Evolutionary conservation across 2,329 filamentous ascomycete species (phyloP).

Genomic region (Gaeumannomyces tritici): DNA sequence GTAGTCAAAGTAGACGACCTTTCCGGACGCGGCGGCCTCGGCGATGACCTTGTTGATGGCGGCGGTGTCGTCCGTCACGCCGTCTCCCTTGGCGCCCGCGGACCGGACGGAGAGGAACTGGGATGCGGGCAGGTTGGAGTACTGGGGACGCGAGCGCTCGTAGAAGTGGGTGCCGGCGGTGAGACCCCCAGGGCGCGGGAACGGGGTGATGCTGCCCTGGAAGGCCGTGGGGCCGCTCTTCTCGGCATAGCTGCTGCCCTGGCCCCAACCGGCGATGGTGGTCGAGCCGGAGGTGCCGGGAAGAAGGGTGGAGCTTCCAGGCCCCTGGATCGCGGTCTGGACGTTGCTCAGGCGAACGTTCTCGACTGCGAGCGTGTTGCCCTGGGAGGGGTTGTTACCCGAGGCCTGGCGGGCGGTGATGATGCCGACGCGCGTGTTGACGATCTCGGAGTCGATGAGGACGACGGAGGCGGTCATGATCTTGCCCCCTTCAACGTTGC

Average conservation of each 20-base stretch:
- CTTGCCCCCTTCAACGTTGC: conserved; percentile 26
- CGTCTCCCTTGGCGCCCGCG: conserved; percentile 63
- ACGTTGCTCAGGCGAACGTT: conserved; percentile 35
- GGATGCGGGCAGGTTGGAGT: conserved; percentile 46
- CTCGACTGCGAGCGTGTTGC: conserved; percentile 36
- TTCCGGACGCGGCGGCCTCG: conserved; percentile 37
- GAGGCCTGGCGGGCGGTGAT: conserved; percentile 42
- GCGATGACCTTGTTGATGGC: conserved; percentile 58
- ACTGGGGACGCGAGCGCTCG: conserved; percentile 69
- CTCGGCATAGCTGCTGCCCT: conserved; percentile 53
- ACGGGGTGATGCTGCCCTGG: conserved; percentile 34
- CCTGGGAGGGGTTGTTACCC: conserved; percentile 24
- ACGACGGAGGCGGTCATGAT: conserved; percentile 65
- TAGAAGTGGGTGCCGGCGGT: conserved; percentile 49
- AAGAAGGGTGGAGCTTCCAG: conserved; percentile 40
- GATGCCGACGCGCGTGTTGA: conserved; percentile 63
- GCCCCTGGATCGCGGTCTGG: conserved; percentile 30
- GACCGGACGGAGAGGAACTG: conserved; percentile 61
- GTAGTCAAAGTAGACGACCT: conserved; percentile 51
- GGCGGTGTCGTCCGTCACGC: conserved; percentile 62
- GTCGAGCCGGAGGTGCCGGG: conserved; percentile 40
- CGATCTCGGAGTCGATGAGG: conserved; percentile 64
- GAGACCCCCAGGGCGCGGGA: conserved; percentile 43
- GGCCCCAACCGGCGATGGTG: conserved; percentile 52
- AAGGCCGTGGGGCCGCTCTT: conserved; percentile 27